Evolutionary conservation across 306 rosid genomes (phyloP).

Genomic region (Inga leiocalycina): DNA sequence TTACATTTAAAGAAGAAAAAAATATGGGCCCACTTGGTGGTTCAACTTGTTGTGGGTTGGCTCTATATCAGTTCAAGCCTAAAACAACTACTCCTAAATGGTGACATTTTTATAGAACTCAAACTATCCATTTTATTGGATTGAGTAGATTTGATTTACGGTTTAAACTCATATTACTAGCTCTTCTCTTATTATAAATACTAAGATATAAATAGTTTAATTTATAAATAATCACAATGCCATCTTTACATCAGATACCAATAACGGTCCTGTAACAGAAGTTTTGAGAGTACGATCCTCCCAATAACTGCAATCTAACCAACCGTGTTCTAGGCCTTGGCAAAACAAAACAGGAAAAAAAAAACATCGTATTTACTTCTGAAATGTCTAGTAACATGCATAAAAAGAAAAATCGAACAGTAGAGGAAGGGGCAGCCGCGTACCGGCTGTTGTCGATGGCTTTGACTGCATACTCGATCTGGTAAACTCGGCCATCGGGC

Average conservation of each 20-base stretch:
- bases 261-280: constrained; percentile 78
- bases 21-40: too few relatives aligned
- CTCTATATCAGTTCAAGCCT: too few relatives aligned
- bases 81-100: too few relatives aligned
- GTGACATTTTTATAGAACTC: too few relatives aligned
- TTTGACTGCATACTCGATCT: constrained; percentile 97
- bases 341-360: not conserved
- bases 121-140: too few relatives aligned
- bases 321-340: not conserved
- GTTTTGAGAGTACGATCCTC: constrained; percentile 31
- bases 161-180: too few relatives aligned
- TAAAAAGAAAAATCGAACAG: not conserved
- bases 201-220: too few relatives aligned
- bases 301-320: not conserved
- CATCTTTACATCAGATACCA: constrained; percentile 96
- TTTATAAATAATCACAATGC: constrained; percentile 69
- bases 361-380: not conserved
- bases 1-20: too few relatives aligned
- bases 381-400: not conserved
- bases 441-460: constrained; percentile 99
- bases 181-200: too few relatives aligned
- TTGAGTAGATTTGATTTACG: too few relatives aligned
- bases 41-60: too few relatives aligned
- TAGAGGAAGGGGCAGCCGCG: not conserved
- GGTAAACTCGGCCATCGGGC: constrained; percentile 97